Evolutionary conservation across 176 grass and related monocot genomes (phyloP), one percentile per base, ranked within the genome.

Genomic region (Triticum monococcum): DNA sequence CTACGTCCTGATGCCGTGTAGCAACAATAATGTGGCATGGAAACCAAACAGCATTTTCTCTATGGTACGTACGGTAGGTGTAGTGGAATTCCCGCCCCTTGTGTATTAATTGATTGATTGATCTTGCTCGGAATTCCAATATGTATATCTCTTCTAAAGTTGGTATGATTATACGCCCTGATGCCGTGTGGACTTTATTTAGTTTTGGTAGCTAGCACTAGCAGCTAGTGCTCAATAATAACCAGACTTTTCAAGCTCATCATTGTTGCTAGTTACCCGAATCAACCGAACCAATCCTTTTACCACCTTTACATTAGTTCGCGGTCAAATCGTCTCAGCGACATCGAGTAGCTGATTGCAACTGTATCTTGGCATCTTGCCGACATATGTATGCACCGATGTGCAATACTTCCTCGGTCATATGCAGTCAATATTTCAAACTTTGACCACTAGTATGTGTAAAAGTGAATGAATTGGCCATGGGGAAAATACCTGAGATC

Each of bases 111-210:
- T 59, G 54, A 85, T 57, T 77, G 62, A 60, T 36, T 12, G 64
- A 36, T 52, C 45, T 35, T 68, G 3, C 0, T 35, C 4, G 12
- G 45, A 52, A 68, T 66, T 66, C 62, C 62, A 64, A 33, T 77
- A 56, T 33, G 73, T 77, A 54, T 81, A 68, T 68, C 17, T 31
- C 62, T 81, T 89, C 88, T 86, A 81, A 89, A 89, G 88, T n/a
- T 50, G 1, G 3, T 20, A 89, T 89, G 80, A 81, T 89, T 77
- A 37, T 81, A 45, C 6, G 3, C 14, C 30, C 78, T 5, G 46
- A 36, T 86, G 37, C 78, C 83, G 88, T 86, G 88, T 89, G 78
- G 78, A 89, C 88, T 86, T 75, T 75, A 31, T 75, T 69, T 30
- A 63, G 54, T n/a, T 81, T 23, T 6, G 79, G 41, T 68, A 35